phyloP scores from a whole-genome alignment of 352 stramenopile species.

The Globisporangium perplexum region DNA sequence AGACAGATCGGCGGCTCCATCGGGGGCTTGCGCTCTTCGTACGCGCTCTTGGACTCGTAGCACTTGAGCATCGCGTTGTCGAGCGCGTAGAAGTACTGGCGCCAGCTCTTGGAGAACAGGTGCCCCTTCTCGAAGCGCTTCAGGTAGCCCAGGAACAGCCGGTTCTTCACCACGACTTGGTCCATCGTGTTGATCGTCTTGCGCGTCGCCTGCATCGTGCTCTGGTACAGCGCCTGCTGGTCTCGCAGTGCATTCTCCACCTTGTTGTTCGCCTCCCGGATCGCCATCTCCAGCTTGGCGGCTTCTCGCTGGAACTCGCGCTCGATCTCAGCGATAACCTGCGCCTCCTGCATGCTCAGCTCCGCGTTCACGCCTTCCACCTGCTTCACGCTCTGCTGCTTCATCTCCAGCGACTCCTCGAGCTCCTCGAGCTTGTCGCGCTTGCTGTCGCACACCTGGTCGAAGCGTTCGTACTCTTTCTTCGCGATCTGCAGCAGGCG shows the following conservation, averaged over 20 bases:
- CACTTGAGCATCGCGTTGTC: slow-evolving; percentile 61
- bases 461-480: slow-evolving; percentile 63
- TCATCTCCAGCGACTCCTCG: slow-evolving; percentile 38
- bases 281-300: slow-evolving; percentile 27
- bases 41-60: slow-evolving; percentile 72
- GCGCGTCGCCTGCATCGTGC: slow-evolving; percentile 70
- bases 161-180: slow-evolving; percentile 56
- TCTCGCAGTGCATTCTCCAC: slow-evolving; percentile 48
- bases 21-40: slow-evolving; percentile 50
- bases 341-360: slow-evolving; percentile 39
- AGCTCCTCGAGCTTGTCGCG: slow-evolving; percentile 41
- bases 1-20: slow-evolving; percentile 47
- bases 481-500: slow-evolving; percentile 38
- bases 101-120: slow-evolving; percentile 69
- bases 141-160: slow-evolving; percentile 61
- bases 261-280: slow-evolving; percentile 28
- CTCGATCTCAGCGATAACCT: slow-evolving; percentile 42
- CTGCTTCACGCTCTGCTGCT: slow-evolving; percentile 38
- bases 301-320: slow-evolving; percentile 34
- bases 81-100: slow-evolving; percentile 73
- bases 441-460: slow-evolving; percentile 39
- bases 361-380: slow-evolving; percentile 43
- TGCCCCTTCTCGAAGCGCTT: slow-evolving; percentile 73
- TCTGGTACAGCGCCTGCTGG: slow-evolving; percentile 64
- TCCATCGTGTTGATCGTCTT: slow-evolving; percentile 76